phyloP scores from a whole-genome alignment of 345 rosid genomes.

The Eutrema yunnanense region DNA sequence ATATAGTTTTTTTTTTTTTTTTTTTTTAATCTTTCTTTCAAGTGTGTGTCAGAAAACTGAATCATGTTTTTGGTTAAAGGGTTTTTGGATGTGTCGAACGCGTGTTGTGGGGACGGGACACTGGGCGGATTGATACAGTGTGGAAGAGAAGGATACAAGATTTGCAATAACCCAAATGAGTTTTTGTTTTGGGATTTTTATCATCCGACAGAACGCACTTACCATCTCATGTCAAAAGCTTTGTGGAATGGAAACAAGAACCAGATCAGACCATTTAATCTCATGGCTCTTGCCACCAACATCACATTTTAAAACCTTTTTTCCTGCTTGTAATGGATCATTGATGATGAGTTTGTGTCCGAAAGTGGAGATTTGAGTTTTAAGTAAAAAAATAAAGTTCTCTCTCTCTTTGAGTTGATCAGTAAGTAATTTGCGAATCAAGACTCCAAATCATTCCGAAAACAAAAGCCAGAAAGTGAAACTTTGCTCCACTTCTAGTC shows the following conservation, averaged over 20 bases:
- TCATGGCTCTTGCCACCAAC: conserved; percentile 37
- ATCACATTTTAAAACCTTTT: neutral
- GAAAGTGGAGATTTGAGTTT: neutral
- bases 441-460: neutral
- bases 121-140: conserved; percentile 47
- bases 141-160: conserved; percentile 50
- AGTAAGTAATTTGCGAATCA: neutral
- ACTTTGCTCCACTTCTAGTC: conserved; percentile 28
- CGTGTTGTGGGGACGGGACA: conserved; percentile 54
- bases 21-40: neutral
- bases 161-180: conserved; percentile 36
- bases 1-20: neutral
- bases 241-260: conserved; percentile 43
- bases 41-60: neutral
- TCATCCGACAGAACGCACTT: conserved; percentile 54
- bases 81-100: conserved; percentile 35
- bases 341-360: neutral
- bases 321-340: neutral
- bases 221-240: conserved; percentile 47
- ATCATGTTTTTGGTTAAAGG: conserved; percentile 24
- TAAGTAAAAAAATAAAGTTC: neutral
- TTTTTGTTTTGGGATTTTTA: conserved; percentile 63
- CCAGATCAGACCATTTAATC: conserved; percentile 42
- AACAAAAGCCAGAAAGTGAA: conserved; percentile 25
- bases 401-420: neutral